Base-by-base conservation (phyloP, 148 eudicot species). In the Camellia lanceoleosa region DNA sequence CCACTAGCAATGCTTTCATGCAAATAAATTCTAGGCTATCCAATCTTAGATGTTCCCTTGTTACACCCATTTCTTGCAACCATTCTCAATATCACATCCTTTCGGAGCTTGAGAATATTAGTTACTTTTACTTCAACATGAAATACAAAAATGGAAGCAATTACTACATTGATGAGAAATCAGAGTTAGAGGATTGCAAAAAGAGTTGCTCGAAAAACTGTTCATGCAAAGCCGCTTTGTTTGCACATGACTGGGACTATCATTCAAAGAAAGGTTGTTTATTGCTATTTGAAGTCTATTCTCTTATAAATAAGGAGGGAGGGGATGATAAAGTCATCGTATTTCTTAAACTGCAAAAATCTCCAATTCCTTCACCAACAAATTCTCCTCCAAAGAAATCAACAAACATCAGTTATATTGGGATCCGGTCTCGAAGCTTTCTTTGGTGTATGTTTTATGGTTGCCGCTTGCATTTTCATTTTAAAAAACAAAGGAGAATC, bases 181-280 rank as follows among this genome's bases (percentile, higher is more conserved):
- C 73, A 9, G 63, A 81, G 47, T 5, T 82, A 44, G 82, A 79
- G 78, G 51, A 15, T 54, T 86, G 89, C 76, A 84, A 77, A 77
- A 19, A 61, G 41, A 79, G 79, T 1, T 86, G 89, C 76, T 68
- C 79, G 38, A 30, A 30, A 30, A 30, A 30, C 38, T 30, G 38
- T 30, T 30, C 38, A 30, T 30, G 1, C 38, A 30, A 1, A 30
- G 38, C 1, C 38, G 0, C 38, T 30, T 30, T 30, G 1, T 30
- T 30, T 30, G 1, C 38, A 30, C 38, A 30, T 30, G 38, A 30
- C 1, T 30, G 1, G 38, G 38, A 30, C 1, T 1, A 30, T 30
- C 38, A 30, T 30, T 30, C 38, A 30, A 30, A 30, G 1, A 30
- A 30, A 30, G 38, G 38, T 30, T 30, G 38, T 30, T 30, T 30